phyloP scores from a whole-genome alignment of 169 alveolate genomes.

The Cystoisospora suis region DNA sequence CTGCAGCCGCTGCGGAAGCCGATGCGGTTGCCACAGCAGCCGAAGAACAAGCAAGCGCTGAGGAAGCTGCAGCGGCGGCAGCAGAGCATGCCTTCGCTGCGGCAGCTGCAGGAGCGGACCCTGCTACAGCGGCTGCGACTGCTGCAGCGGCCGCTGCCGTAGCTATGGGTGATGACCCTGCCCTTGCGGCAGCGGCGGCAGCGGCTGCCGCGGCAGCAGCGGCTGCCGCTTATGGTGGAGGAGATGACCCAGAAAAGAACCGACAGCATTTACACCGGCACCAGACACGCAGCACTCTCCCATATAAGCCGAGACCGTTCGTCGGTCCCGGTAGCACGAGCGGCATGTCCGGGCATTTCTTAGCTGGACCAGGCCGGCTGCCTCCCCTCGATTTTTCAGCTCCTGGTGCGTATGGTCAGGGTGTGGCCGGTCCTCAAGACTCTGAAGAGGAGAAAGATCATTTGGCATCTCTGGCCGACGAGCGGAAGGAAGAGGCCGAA shows the following conservation, averaged over 20 bases:
- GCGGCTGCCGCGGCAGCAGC: conserved; percentile 34
- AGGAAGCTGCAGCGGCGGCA: neutral
- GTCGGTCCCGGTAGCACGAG: too few relatives aligned
- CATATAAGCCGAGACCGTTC: too few relatives aligned
- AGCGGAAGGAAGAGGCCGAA: neutral
- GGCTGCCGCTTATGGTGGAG: conserved; percentile 15
- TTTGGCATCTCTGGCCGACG: neutral
- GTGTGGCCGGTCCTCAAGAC: too few relatives aligned
- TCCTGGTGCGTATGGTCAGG: too few relatives aligned
- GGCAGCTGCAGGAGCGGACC: conserved; percentile 7
- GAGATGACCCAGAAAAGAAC: too few relatives aligned
- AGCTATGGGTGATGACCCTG: conserved; percentile 15
- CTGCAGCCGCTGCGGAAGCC: conserved; percentile 24
- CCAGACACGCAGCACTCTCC: too few relatives aligned
- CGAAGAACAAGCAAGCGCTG: neutral
- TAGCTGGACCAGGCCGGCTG: too few relatives aligned
- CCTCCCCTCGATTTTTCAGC: too few relatives aligned
- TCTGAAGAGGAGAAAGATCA: too few relatives aligned
- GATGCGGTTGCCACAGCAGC: conserved; percentile 11
- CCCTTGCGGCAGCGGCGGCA: conserved; percentile 28
- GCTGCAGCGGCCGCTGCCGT: conserved; percentile 5
- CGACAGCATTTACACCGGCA: too few relatives aligned
- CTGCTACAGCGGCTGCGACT: conserved; percentile 31
- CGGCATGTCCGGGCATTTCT: too few relatives aligned
- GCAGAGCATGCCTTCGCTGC: conserved; percentile 6